Percentiles rank a stretch among this genome's conserved stretches.
Conservation (phyloP, 106 monocot genomes). For the Apostasia ramifera region DNA sequence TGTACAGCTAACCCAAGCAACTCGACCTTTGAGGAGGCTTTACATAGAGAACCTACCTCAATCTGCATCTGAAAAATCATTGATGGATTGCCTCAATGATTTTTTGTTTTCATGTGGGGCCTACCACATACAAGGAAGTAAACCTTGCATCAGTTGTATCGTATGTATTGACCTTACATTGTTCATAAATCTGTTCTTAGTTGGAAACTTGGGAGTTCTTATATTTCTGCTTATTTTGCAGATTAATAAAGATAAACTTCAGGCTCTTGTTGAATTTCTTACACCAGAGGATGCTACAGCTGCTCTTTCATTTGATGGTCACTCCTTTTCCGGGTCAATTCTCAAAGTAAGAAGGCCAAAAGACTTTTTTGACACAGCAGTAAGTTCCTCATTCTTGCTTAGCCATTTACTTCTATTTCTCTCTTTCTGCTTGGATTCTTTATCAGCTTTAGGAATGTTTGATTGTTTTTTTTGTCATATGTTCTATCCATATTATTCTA, state of each 20-base stretch:
- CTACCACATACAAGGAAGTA: slow-evolving; percentile 44
- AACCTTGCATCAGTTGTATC: slow-evolving; percentile 85
- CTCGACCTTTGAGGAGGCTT: slow-evolving; percentile 84
- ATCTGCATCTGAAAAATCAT: slow-evolving; percentile 57
- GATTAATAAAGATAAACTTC: slow-evolving; percentile 91
- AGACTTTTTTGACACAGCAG: slow-evolving; percentile 81
- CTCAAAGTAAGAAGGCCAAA: slow-evolving; percentile 87
- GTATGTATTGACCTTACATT: slow-evolving; percentile 38
- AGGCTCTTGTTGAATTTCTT: slow-evolving; percentile 95
- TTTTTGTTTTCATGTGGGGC: slow-evolving; percentile 41
- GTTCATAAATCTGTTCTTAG: not conserved
- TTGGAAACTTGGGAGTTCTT: not conserved
- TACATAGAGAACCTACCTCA: slow-evolving; percentile 78
- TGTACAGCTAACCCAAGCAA: slow-evolving; percentile 90
- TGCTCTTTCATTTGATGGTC: slow-evolving; percentile 86
- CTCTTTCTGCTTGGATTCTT: not conserved
- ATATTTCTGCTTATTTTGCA: slow-evolving; percentile 23
- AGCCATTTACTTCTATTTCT: slow-evolving; percentile 3
- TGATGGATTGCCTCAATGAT: slow-evolving; percentile 70
- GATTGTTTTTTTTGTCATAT: too few species aligned
- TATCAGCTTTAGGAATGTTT: too few species aligned
- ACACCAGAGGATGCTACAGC: slow-evolving; percentile 93
- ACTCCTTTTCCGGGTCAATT: slow-evolving; percentile 48
- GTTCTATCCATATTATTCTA: too few species aligned
- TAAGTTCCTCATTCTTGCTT: slow-evolving; percentile 38